phyloP scores from a whole-genome alignment of 371 early-diverging fungal genomes.

The Massospora cicadina region DNA sequence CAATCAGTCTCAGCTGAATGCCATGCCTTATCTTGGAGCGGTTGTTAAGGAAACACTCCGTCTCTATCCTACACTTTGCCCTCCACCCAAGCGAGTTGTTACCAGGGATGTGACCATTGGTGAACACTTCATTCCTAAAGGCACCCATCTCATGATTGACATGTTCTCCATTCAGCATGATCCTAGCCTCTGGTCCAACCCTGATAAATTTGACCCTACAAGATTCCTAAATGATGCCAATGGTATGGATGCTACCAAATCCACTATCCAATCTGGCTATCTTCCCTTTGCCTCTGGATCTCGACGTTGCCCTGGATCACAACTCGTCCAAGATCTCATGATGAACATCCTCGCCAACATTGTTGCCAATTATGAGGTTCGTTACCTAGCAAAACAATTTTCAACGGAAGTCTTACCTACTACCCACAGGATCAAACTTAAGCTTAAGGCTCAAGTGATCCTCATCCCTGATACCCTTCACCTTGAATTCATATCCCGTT shows the following conservation, averaged over 20 bases:
- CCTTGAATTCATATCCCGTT: neutral
- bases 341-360: neutral
- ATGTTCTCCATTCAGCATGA: neutral
- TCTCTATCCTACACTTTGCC: conserved; percentile 10
- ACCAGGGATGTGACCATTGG: neutral
- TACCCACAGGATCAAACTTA: neutral
- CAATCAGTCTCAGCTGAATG: conserved; percentile 13
- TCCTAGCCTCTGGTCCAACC: conserved; percentile 7
- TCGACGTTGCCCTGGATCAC: conserved; percentile 22
- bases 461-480: neutral
- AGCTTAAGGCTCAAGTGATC: neutral
- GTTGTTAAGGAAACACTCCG: conserved; percentile 14
- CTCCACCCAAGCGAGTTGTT: neutral
- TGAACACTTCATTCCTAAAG: conserved; percentile 10
- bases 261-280: neutral
- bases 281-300: conserved; percentile 9
- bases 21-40: conserved; percentile 11
- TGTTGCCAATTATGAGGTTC: neutral
- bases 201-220: conserved; percentile 8
- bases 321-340: neutral
- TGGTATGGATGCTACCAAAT: neutral
- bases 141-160: conserved; percentile 9
- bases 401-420: neutral
- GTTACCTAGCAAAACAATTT: neutral
- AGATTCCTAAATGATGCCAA: neutral